Base-by-base conservation (phyloP, 208 protist genomes). In the Acanthamoeba sp. region DNA sequence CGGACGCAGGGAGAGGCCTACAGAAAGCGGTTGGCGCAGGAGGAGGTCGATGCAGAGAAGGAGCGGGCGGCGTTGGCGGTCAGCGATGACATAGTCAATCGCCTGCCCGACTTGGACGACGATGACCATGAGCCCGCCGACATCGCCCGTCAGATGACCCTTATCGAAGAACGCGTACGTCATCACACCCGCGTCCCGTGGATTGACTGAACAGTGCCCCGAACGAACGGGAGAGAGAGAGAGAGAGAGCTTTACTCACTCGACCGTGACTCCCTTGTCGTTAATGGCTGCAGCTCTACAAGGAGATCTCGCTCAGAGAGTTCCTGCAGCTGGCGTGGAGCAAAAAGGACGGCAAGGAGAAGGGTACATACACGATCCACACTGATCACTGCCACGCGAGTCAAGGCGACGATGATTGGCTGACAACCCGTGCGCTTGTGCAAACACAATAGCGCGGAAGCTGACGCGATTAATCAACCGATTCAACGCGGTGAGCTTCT, bases 401-500 rank as follows among this genome's bases (percentile, higher is more conserved):
- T n/a, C n/a, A n/a, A n/a, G n/a, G n/a, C n/a, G n/a, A n/a, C n/a
- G 59, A 29, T 22, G 59, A 24, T 71, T 71, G 29, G 27, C 64
- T 73, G 64, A 73, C 27, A 73, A 29, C 50, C 3, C 50, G 7
- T 2, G 1, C 50, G 16, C 38, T n/a, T 50, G 32, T n/a, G 12
- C 64, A 29, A 7, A 88, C 36, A 22, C 64, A 27, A 29, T 52
- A 91, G 84, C 84, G 20, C 6, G 22, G 4, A 80, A 93, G 64
- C 42, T 93, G 89, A 80, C 38, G 6, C 55, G 64, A 57, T 57
- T 93, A 50, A 93, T 93, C 40, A 36, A 93, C 22, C 89, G 66
- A 52, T 93, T 93, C 89, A 93, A 93, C 36, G 66, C 57, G 20
- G 89, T 93, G 40, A 93, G 89, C 62, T 93, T 93, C 50, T 93